These are phyloP conservation scores for Xerocomus brunneocitrinus DNA, from an alignment of 768 basidiomycete species.

Conservation along the genomic window DNA sequence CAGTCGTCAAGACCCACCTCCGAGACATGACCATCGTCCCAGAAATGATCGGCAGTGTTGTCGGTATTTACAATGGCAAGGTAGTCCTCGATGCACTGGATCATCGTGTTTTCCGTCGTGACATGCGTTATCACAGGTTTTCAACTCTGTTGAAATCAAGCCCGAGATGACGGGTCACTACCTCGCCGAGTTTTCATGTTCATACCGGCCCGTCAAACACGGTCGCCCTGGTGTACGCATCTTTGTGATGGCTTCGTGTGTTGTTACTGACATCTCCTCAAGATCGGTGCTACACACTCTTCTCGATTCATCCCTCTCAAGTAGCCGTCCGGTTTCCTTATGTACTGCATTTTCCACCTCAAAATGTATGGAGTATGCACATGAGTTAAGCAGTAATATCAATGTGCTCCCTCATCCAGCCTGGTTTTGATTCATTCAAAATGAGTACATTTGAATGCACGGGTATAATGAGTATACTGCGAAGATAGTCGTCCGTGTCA, in stretches of 20 bases:
- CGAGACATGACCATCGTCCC: constrained; percentile 99
- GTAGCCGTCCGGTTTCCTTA: constrained; percentile 45
- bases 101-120: not conserved
- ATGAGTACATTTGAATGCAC: constrained; percentile 38
- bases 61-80: constrained; percentile 99
- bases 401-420: constrained; percentile 6
- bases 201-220: constrained; percentile 99
- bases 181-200: constrained; percentile 95
- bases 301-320: constrained; percentile 96
- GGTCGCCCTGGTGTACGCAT: constrained; percentile 94
- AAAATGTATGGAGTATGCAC: constrained; percentile 39
- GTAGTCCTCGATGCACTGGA: constrained; percentile 36
- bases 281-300: constrained; percentile 90
- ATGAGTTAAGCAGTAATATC: not conserved
- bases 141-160: constrained; percentile 98
- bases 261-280: constrained; percentile 13
- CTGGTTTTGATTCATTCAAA: constrained; percentile 29
- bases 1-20: constrained; percentile 98
- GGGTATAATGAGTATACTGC: constrained; percentile 60
- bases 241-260: not conserved
- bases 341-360: constrained; percentile 18
- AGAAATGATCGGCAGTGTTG: constrained; percentile 98
- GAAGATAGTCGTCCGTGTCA: constrained; percentile 59
- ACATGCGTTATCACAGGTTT: constrained; percentile 47
- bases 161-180: constrained; percentile 99